These are phyloP conservation scores for Camellia japonica DNA, from an alignment of 148 eudicot species.

Conservation along the genomic window DNA sequence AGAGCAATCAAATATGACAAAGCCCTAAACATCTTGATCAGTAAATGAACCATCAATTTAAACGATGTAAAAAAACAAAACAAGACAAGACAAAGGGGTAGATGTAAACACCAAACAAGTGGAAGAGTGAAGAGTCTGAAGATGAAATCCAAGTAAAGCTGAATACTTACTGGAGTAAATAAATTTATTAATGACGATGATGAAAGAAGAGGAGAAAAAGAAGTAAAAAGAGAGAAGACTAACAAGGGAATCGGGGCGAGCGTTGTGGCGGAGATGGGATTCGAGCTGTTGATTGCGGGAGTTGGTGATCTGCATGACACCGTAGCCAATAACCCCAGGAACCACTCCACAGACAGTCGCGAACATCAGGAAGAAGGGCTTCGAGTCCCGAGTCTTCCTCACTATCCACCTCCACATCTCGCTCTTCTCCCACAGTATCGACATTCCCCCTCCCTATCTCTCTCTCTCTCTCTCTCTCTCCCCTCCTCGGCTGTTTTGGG, in stretches of 20 bases:
- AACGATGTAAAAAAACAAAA: not conserved
- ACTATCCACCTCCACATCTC: constrained; percentile 74
- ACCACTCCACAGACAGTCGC: constrained; percentile 84
- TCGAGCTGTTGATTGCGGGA: constrained; percentile 64
- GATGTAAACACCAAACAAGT: too few relatives aligned
- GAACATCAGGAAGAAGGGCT: constrained; percentile 78
- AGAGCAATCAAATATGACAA: too few relatives aligned
- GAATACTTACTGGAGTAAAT: too few relatives aligned
- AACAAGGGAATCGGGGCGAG: constrained; percentile 76
- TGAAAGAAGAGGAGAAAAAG: too few relatives aligned
- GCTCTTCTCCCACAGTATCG: constrained; percentile 56
- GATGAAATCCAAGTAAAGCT: not conserved
- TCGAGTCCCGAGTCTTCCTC: constrained; percentile 63
- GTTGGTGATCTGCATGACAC: constrained; percentile 74
- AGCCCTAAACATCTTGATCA: not conserved
- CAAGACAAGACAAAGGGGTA: too few relatives aligned
- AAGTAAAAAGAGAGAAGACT: not conserved
- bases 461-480: too few relatives aligned
- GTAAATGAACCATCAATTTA: not conserved
- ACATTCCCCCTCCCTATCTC: constrained; percentile 29
- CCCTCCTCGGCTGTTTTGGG: too few relatives aligned
- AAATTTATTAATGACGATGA: not conserved
- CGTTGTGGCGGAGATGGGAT: constrained; percentile 63
- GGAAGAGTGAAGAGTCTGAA: not conserved
- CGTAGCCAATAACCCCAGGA: constrained; percentile 76